Percentiles rank a stretch among this genome's conserved stretches.
These are phyloP conservation scores for Botryosphaeria dothidea DNA, from an alignment of 2,329 filamentous ascomycete genomes.

Conservation along the genomic window DNA sequence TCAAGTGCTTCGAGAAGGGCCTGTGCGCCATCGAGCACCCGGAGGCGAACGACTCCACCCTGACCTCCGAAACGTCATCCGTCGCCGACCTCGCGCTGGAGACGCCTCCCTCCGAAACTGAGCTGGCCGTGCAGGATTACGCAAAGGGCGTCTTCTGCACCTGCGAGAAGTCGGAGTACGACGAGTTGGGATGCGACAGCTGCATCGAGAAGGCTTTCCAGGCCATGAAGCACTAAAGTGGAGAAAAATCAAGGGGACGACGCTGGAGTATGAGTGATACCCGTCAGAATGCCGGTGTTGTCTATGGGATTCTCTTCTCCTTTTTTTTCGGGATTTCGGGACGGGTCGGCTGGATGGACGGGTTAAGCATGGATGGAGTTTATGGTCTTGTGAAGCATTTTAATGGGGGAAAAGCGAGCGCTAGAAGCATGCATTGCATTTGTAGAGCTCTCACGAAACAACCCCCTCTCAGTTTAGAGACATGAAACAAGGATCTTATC, in stretches of 20 bases:
- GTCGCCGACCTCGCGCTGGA: background rate
- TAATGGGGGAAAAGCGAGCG: too few species aligned
- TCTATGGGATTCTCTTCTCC: too few species aligned
- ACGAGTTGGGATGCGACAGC: constrained; percentile 16
- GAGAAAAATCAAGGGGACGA: background rate
- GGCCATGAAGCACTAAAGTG: constrained; percentile 14
- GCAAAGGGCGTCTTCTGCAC: constrained; percentile 20
- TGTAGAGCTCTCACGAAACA: too few species aligned
- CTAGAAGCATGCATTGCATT: too few species aligned
- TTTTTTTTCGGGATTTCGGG: too few species aligned
- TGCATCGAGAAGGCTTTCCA: constrained; percentile 14
- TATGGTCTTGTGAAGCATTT: too few species aligned
- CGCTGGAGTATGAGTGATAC: background rate
- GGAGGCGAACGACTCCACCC: background rate
- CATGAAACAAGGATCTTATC: too few species aligned
- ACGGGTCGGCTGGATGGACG: too few species aligned
- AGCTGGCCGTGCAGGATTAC: background rate
- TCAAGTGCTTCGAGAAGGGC: constrained; percentile 15
- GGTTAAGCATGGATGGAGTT: too few species aligned
- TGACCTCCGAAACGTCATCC: constrained; percentile 6
- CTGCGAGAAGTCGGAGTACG: constrained; percentile 17
- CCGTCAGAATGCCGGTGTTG: background rate
- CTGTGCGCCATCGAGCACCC: constrained; percentile 17
- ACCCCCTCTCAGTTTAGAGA: too few species aligned
- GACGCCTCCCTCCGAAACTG: background rate